A percentile compares a stretch with the other conserved stretches of the same genome.
These are phyloP conservation scores for Phytophthora sp. DNA, from an alignment of 352 stramenopile genomes.

Conservation along the genomic window DNA sequence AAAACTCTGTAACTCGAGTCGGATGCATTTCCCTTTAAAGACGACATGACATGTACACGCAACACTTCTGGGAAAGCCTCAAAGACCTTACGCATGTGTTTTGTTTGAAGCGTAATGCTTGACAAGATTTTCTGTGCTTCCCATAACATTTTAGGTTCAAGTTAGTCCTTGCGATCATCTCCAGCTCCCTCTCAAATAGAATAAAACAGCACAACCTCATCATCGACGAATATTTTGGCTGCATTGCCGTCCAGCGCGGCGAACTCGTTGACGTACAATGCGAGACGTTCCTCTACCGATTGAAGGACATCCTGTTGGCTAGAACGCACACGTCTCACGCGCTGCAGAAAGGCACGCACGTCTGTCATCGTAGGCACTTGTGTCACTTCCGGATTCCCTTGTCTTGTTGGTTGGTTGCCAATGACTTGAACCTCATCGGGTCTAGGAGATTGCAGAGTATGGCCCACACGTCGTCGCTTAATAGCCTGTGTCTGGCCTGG, in stretches of 20 bases:
- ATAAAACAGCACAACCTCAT: conserved; percentile 24
- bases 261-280: conserved; percentile 44
- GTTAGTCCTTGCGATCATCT: neutral
- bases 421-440: conserved; percentile 1
- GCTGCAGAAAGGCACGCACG: conserved; percentile 28
- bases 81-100: conserved; percentile 45
- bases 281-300: conserved; percentile 38
- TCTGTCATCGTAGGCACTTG: conserved; percentile 33
- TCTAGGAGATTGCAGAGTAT: neutral
- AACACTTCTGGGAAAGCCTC: conserved; percentile 44
- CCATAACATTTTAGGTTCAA: neutral
- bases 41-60: conserved; percentile 28
- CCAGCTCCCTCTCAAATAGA: neutral
- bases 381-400: neutral
- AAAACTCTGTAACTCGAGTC: conserved; percentile 38
- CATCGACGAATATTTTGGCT: conserved; percentile 45
- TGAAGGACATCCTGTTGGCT: conserved; percentile 16
- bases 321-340: conserved; percentile 14
- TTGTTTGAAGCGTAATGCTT: conserved; percentile 45
- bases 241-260: conserved; percentile 37
- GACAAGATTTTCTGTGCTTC: conserved; percentile 41
- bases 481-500: neutral
- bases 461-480: conserved; percentile 25
- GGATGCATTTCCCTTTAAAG: neutral
- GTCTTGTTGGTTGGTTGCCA: neutral